Base-by-base conservation (phyloP, 768 basidiomycete species). In the Pisolithus albus region DNA sequence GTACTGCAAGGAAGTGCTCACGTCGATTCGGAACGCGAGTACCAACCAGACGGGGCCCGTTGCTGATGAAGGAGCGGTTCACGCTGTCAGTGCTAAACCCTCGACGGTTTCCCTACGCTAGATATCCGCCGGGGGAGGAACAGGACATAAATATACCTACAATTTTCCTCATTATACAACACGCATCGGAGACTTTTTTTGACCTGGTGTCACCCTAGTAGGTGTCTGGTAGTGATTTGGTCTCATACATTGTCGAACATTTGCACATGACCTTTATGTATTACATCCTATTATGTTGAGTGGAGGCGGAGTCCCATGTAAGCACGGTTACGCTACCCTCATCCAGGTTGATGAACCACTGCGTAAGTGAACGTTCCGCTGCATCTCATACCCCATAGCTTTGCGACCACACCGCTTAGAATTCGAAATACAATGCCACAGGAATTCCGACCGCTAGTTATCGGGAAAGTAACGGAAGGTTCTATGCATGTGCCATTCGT, bases 1-100 rank as follows among this genome's bases (percentile, higher is more conserved):
- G 67, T 93, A 88, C 66, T 89, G 86, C 73, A 86, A 84, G 63
- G 91, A 93, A 64, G 87, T 93, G 32, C 74, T 93, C 45, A 65
- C 76, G 50, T 84, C 82, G 54, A 90, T 90, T 56, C 72, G 75
- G 50, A 79, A 76, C 47, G 83, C 82, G 41, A 83, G 78, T 58
- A 75, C 68, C 2, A 67, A 67, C 24, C 71, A 67, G 21, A n/a
- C 13, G 1, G 58, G 39, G 23, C 23, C 43, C 4, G 43, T 52
- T n/a, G 44, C 34, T 45, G 55, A 50, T 5, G 58, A 55, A 8
- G 56, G 52, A 8, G 60, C 34, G 38, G 42, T 47, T 5, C 28
- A 54, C 49, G 34, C 28, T n/a, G 36, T 55, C 21, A 55, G 38
- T 24, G 28, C 52, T 3, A 63, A 61, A 47, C 39, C 46, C 23